phyloP scores from a whole-genome alignment of 1,139 yeast genomes.

The Hemisphaericaspora subhashii region DNA sequence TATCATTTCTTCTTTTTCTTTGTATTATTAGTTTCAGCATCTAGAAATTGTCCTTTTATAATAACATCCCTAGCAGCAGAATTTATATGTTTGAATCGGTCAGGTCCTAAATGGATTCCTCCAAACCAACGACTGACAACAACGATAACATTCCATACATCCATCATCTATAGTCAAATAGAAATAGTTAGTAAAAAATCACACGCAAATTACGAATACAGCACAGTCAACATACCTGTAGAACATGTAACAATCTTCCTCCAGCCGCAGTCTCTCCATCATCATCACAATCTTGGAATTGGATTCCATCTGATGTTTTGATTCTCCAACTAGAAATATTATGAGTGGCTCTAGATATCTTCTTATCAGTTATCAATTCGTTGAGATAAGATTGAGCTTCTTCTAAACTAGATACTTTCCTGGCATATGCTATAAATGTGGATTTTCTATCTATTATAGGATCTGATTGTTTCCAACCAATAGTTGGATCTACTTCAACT shows the following conservation, averaged over 20 bases:
- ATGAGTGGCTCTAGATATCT: conserved; percentile 69
- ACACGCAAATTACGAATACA: not conserved
- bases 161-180: conserved; percentile 57
- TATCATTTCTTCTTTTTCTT: conserved; percentile 19
- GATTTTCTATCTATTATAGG: conserved; percentile 83
- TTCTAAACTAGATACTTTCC: conserved; percentile 56
- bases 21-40: conserved; percentile 14
- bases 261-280: conserved; percentile 99
- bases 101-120: conserved; percentile 90
- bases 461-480: conserved; percentile 76
- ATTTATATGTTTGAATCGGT: conserved; percentile 90
- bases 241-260: conserved; percentile 74
- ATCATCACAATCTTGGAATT: conserved; percentile 85
- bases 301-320: conserved; percentile 49
- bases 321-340: conserved; percentile 89
- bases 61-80: conserved; percentile 85
- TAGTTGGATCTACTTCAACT: conserved; percentile 42
- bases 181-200: conserved; percentile 23
- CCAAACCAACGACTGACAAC: conserved; percentile 94
- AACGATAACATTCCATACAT: conserved; percentile 82
- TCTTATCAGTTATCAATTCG: conserved; percentile 59
- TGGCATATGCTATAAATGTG: conserved; percentile 77
- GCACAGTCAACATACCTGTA: conserved; percentile 59
- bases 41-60: conserved; percentile 55
- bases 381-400: conserved; percentile 61